A percentile compares a stretch with the other conserved stretches of the same genome.
phyloP scores from a whole-genome alignment of 1,284 basidiomycete species.

The Pseudozyma pruni region DNA sequence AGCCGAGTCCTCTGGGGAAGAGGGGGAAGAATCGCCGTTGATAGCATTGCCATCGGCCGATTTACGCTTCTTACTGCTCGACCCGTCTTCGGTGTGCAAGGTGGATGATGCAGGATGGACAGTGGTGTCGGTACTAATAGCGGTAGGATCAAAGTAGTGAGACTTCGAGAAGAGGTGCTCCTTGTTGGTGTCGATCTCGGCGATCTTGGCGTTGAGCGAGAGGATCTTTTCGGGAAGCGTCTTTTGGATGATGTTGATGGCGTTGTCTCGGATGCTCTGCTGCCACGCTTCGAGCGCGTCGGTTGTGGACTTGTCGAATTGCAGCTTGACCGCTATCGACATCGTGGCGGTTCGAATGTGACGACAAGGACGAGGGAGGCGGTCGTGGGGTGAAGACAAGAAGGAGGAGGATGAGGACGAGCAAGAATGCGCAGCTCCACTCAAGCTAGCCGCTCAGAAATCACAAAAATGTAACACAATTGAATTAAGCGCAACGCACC shows the following conservation, averaged over 20 bases:
- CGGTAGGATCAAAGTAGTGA: constrained; percentile 28
- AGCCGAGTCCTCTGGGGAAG: constrained; percentile 10
- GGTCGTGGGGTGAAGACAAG: not conserved
- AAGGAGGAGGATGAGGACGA: not conserved
- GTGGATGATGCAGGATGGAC: constrained; percentile 20
- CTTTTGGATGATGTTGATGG: constrained; percentile 43
- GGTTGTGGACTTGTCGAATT: constrained; percentile 33
- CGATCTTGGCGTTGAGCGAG: constrained; percentile 37
- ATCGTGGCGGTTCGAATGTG: constrained; percentile 4
- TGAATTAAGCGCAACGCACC: no score
- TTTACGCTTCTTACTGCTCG: constrained; percentile 44
- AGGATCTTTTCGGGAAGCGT: constrained; percentile 47
- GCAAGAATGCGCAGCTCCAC: no score
- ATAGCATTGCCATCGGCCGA: not conserved
- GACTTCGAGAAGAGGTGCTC: constrained; percentile 29
- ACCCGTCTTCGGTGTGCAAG: not conserved
- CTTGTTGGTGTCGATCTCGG: constrained; percentile 23
- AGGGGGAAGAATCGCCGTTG: constrained; percentile 9
- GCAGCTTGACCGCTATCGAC: constrained; percentile 38
- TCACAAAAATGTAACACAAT: no score
- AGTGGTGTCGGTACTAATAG: constrained; percentile 19
- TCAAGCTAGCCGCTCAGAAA: not conserved
- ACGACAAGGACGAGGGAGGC: not conserved
- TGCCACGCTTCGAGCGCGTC: constrained; percentile 45
- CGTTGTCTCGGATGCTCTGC: constrained; percentile 30